Evolutionary conservation across 2,329 filamentous ascomycete genomes (phyloP), one percentile per base, ranked within the genome.

Genomic region (Fusarium sp.): DNA sequence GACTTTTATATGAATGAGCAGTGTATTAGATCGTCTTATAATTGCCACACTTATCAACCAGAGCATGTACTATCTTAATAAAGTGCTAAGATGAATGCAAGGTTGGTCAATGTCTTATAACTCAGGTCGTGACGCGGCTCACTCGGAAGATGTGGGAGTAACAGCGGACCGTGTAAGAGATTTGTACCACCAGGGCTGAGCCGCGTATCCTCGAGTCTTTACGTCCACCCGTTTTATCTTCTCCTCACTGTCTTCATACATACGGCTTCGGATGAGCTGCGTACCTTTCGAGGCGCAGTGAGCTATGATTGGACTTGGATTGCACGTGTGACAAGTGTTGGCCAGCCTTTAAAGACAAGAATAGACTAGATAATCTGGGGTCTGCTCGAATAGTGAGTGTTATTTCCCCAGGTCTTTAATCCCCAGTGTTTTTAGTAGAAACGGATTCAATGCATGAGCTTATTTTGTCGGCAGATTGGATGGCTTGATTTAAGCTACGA

Each of bases 211-310:
- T 28, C 35, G 33, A 20, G n/a, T 26, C 30, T 35, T n/a, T 13
- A 9, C 33, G 33, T 26, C 20, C 47, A 24, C 26, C 45, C 6
- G 12, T 20, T 31, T 30, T 28, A 28, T 50, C 31, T 59, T 31
- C 41, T 44, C 33, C 18, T 42, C 56, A 22, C 7, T 28, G 15
- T 30, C 50, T 26, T 57, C 14, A 30, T 26, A 22, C 1, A 24
- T 22, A 57, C 33, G 48, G 45, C 58, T 62, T 53, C 61, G 44
- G 48, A 39, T 42, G 41, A 51, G 31, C 68, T 72, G 70, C 72
- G 72, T 70, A 56, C 44, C 61, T 68, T 56, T 60, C 41, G 72
- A 62, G 72, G 72, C 72, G 72, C 72, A 75, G 66, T 39, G 28
- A 26, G 24, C 31, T 30, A 50, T 58, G 64, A 72, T 69, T 72